These are phyloP conservation scores for Annona cherimola DNA, from an alignment of 164 flowering plant genomes.

Conservation along the genomic window DNA sequence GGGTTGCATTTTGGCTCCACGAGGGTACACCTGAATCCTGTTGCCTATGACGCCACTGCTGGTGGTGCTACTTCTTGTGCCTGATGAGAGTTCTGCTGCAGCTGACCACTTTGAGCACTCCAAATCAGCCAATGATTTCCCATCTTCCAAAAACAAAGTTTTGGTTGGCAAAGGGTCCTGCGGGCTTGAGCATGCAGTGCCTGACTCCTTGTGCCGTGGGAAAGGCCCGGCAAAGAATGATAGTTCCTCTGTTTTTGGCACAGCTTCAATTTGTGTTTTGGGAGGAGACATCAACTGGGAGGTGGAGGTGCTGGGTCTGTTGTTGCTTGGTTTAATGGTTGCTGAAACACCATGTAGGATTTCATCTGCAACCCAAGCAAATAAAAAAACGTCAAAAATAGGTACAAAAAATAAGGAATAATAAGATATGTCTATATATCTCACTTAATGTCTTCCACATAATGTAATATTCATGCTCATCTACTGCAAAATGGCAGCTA, in stretches of 20 bases:
- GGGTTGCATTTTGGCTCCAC: constrained; percentile 23
- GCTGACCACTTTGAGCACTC: background rate
- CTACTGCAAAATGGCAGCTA: no score
- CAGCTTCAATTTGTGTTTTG: background rate
- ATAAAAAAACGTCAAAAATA: background rate
- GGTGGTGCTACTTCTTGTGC: no score
- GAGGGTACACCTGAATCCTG: constrained; percentile 36
- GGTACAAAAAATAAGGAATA: no score
- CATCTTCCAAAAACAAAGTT: constrained; percentile 4
- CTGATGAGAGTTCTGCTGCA: background rate
- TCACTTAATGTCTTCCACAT: no score
- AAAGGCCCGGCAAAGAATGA: background rate
- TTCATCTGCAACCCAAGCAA: constrained; percentile 15
- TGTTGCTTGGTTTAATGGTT: background rate
- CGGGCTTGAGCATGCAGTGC: constrained; percentile 6
- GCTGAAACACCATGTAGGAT: constrained; percentile 9
- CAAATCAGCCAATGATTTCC: constrained; percentile 3
- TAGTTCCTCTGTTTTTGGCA: background rate
- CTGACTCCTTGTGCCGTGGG: constrained; percentile 6
- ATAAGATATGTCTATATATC: no score
- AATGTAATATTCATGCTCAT: no score
- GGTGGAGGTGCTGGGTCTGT: background rate
- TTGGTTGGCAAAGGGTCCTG: constrained; percentile 14
- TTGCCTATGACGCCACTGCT: constrained; percentile 21
- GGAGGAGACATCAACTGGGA: background rate